Conservation (phyloP, 1,284 basidiomycete species). For the Ceratorhiza oryzae-sativae region DNA sequence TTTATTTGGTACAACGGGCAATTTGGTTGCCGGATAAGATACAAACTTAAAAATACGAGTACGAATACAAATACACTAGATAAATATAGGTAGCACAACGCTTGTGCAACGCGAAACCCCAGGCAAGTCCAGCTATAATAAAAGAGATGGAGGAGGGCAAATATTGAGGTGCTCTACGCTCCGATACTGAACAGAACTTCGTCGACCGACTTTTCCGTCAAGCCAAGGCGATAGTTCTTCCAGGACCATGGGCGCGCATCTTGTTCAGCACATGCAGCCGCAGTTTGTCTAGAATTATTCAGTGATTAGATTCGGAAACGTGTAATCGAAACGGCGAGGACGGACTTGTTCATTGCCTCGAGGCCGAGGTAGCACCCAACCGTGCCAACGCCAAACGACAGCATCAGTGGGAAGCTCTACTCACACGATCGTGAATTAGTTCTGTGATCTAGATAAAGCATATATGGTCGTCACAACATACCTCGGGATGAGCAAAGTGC, state of each 20-base stretch:
- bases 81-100: not conserved
- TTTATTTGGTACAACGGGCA: too few species aligned
- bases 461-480: not conserved
- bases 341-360: constrained; percentile 15
- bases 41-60: not conserved
- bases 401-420: constrained; percentile 21
- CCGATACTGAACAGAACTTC: constrained; percentile 23
- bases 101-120: not conserved
- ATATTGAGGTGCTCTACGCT: not conserved
- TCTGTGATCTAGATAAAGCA: too few species aligned
- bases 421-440: too few species aligned
- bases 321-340: not conserved
- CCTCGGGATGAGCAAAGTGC: constrained; percentile 35
- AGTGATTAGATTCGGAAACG: not conserved
- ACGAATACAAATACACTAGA: constrained; percentile 4
- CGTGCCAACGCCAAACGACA: constrained; percentile 17
- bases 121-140: not conserved
- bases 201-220: constrained; percentile 24
- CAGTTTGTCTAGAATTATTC: not conserved
- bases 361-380: constrained; percentile 33
- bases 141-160: too few species aligned
- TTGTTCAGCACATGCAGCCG: constrained; percentile 2
- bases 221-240: constrained; percentile 29
- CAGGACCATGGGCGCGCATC: not conserved
- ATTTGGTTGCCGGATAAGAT: too few species aligned